A percentile compares a stretch with the other conserved stretches of the same genome.
These are phyloP conservation scores for Penicillium nucicola DNA, from an alignment of 495 filamentous ascomycete genomes.

Conservation along the genomic window DNA sequence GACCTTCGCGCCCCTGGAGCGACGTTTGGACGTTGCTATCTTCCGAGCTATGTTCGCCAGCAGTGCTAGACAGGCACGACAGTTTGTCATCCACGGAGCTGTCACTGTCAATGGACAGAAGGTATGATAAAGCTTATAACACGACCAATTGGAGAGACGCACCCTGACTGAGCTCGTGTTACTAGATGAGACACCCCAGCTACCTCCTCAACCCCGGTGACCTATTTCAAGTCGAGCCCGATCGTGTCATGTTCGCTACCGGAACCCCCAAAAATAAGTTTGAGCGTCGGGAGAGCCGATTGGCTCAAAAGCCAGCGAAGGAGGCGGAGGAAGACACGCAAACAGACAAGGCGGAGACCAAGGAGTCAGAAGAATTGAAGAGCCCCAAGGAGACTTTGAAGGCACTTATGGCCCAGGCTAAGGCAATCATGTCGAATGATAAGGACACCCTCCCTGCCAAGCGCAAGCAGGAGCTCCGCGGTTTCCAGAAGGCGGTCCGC, in stretches of 20 bases:
- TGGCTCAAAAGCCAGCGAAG: conserved; percentile 19
- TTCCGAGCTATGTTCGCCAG: conserved; percentile 92
- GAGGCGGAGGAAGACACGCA: conserved; percentile 25
- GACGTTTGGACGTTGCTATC: conserved; percentile 86
- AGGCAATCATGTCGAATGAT: conserved; percentile 46
- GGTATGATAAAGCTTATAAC: conserved; percentile 44
- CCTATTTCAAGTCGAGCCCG: conserved; percentile 91
- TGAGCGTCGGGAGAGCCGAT: conserved; percentile 42
- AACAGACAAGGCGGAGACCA: conserved; percentile 16
- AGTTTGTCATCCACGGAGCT: conserved; percentile 87
- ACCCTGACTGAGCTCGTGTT: conserved; percentile 2
- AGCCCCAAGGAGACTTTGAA: conserved; percentile 45
- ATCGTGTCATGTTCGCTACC: conserved; percentile 82
- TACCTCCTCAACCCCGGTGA: conserved; percentile 97
- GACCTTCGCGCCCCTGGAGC: conserved; percentile 86
- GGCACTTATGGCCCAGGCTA: conserved; percentile 51
- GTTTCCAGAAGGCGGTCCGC: conserved; percentile 52
- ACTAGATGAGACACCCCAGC: conserved; percentile 83
- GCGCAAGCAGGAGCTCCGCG: conserved; percentile 59
- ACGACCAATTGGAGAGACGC: background rate
- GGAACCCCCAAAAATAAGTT: conserved; percentile 62
- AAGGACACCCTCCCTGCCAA: conserved; percentile 53
- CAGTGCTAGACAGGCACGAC: conserved; percentile 88
- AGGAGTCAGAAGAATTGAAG: conserved; percentile 24
- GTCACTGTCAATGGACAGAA: conserved; percentile 96